Conservation (phyloP, 1,139 yeast species). For the Suhomyces terraborum region DNA sequence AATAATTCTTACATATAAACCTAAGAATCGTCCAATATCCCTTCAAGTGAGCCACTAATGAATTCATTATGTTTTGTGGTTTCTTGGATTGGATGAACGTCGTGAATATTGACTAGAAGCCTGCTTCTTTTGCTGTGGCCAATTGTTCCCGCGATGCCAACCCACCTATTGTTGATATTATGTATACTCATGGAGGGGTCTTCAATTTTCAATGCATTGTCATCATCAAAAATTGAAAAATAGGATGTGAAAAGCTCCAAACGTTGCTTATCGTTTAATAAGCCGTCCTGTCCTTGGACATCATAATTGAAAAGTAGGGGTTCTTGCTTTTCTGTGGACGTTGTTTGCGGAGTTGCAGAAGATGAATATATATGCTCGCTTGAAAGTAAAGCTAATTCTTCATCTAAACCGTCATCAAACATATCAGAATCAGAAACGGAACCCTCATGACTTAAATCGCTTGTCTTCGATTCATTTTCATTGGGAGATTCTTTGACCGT, state of each 20-base stretch:
- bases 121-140: slow-evolving; percentile 25
- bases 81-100: background rate
- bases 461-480: too few relatives aligned
- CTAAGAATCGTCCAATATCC: background rate
- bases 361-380: background rate
- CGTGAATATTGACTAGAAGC: slow-evolving; percentile 8
- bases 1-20: background rate
- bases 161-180: slow-evolving; percentile 6
- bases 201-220: slow-evolving; percentile 20
- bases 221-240: slow-evolving; percentile 27
- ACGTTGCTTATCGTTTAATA: slow-evolving; percentile 30
- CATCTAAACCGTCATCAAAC: slow-evolving; percentile 35
- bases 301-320: slow-evolving; percentile 14
- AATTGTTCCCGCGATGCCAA: slow-evolving; percentile 15
- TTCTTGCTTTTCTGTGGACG: background rate
- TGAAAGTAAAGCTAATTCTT: slow-evolving; percentile 21
- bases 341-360: background rate
- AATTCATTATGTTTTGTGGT: background rate
- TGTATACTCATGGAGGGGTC: slow-evolving; percentile 24
- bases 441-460: background rate
- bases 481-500: background rate
- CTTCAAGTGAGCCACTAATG: background rate
- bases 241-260: slow-evolving; percentile 40
- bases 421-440: slow-evolving; percentile 21
- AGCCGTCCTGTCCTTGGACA: slow-evolving; percentile 28